phyloP scores from a whole-genome alignment of 2,329 filamentous ascomycete species.

The Lomentospora prolificans region DNA sequence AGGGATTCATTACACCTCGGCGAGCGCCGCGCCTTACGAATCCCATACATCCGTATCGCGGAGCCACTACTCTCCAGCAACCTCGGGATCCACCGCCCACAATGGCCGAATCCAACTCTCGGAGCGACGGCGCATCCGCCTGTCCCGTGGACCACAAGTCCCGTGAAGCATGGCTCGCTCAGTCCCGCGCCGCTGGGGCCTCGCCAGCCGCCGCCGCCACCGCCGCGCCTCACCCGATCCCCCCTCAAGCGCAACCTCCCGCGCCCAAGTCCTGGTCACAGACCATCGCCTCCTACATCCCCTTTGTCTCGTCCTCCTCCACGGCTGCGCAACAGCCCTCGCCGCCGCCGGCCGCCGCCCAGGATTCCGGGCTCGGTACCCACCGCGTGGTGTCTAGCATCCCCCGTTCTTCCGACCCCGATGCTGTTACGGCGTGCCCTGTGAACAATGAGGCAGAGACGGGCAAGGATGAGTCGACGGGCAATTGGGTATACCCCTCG shows the following conservation, averaged over 20 bases:
- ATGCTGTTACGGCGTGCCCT: conserved; percentile 26
- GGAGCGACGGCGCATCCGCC: conserved; percentile 22
- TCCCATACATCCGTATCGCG: too few species aligned
- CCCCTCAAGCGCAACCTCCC: conserved; percentile 22
- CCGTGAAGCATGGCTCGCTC: conserved; percentile 74
- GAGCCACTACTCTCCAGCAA: too few species aligned
- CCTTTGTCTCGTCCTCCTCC: conserved; percentile 25
- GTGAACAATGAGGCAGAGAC: conserved; percentile 75
- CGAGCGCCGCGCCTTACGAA: too few species aligned
- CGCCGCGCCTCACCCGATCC: conserved; percentile 9
- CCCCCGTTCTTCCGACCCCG: conserved; percentile 47
- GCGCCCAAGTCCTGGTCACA: conserved; percentile 37
- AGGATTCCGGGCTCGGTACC: conserved; percentile 39
- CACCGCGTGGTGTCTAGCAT: conserved; percentile 73
- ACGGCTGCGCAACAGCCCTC: conserved; percentile 9
- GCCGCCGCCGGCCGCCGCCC: conserved; percentile 9
- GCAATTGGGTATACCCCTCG: conserved; percentile 96
- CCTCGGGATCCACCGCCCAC: too few species aligned
- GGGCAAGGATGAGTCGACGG: conserved; percentile 55
- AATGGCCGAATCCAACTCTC: neutral
- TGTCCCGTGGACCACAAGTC: conserved; percentile 91
- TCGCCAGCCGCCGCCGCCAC: conserved; percentile 19
- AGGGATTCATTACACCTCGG: too few species aligned
- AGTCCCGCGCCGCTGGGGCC: conserved; percentile 45
- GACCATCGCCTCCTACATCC: conserved; percentile 30